These are phyloP conservation scores for Paxillus rubicundulus DNA, from an alignment of 768 basidiomycete genomes.

Conservation along the genomic window DNA sequence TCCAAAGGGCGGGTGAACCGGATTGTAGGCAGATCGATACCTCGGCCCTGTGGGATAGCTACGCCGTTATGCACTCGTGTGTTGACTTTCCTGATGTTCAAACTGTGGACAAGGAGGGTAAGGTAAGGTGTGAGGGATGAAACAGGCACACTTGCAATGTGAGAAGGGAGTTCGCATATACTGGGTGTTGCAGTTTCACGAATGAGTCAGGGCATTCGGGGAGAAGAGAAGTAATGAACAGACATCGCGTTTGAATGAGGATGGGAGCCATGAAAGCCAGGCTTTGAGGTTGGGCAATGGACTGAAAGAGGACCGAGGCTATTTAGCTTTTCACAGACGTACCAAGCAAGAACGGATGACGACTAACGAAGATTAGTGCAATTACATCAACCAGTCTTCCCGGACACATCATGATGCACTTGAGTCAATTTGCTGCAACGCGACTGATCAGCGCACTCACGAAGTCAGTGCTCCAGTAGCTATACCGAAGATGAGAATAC, in stretches of 20 bases:
- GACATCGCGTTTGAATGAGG: conserved; percentile 6
- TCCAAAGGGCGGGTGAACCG: conserved; percentile 1
- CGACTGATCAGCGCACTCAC: background rate
- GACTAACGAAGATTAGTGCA: conserved; percentile 2
- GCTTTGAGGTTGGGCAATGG: background rate
- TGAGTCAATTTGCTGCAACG: background rate
- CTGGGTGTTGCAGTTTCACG: background rate
- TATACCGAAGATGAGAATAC: background rate
- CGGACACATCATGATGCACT: no score
- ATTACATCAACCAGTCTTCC: conserved; percentile 4
- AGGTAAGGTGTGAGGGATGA: no score
- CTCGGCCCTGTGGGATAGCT: background rate
- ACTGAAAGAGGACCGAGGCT: background rate
- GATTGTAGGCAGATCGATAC: background rate
- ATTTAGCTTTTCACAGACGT: background rate
- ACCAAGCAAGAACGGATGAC: background rate
- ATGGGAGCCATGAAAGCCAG: conserved; percentile 3
- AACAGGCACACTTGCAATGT: background rate
- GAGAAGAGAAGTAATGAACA: background rate
- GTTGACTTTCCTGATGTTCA: conserved; percentile 3
- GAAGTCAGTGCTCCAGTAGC: conserved; percentile 6
- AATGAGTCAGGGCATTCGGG: background rate
- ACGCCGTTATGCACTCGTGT: background rate
- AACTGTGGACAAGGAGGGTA: background rate
- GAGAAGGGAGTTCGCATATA: conserved; percentile 7